These are phyloP conservation scores for Erodium texanum DNA, from an alignment of 441 rosid genomes.

Conservation along the genomic window DNA sequence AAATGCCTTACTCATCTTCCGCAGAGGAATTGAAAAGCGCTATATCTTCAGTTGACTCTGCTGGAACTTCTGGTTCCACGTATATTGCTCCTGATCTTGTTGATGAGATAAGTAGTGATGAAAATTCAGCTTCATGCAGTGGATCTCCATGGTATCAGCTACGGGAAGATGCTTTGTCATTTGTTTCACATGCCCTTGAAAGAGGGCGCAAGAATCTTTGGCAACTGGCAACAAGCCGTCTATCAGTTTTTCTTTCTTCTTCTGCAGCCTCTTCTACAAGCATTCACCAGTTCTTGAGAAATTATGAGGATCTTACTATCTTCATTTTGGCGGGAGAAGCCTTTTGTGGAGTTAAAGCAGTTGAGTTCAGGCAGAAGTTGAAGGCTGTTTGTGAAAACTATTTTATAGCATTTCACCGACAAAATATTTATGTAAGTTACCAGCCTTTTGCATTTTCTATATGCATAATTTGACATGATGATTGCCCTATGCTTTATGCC, in stretches of 20 bases:
- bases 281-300: conserved; percentile 90
- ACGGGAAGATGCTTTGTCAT: conserved; percentile 76
- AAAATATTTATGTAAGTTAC: conserved; percentile 71
- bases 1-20: conserved; percentile 28
- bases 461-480: not conserved
- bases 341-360: conserved; percentile 85
- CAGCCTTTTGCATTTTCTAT: not conserved
- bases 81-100: conserved; percentile 26
- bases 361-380: conserved; percentile 90
- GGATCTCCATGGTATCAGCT: conserved; percentile 91
- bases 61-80: conserved; percentile 25
- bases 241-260: conserved; percentile 88
- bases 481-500: not conserved
- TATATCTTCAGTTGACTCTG: conserved; percentile 23
- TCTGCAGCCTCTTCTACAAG: conserved; percentile 74
- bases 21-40: conserved; percentile 28
- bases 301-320: conserved; percentile 74
- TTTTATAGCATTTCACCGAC: conserved; percentile 78
- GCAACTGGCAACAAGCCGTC: conserved; percentile 93
- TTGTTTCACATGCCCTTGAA: conserved; percentile 82
- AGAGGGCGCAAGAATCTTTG: conserved; percentile 93
- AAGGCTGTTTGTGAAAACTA: conserved; percentile 83
- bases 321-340: conserved; percentile 97
- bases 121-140: conserved; percentile 49
- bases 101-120: conserved; percentile 43